phyloP scores from a whole-genome alignment of 2,329 filamentous ascomycete genomes.

The Nannizziopsis barbatae region DNA sequence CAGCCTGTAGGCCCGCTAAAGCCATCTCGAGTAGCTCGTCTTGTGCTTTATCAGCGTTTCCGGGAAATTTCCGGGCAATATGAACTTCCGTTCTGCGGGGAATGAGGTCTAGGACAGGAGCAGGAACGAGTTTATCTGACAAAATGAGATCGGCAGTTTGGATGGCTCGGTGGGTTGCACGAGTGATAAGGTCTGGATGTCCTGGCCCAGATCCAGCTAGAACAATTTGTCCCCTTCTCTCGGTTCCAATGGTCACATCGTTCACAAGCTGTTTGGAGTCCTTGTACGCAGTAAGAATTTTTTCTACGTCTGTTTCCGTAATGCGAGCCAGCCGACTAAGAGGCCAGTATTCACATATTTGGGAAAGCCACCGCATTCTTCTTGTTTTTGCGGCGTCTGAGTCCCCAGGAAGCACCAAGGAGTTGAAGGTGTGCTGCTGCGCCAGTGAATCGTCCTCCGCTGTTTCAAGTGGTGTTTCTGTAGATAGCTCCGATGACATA shows the following conservation, averaged over 20 bases:
- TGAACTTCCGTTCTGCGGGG: slow-evolving; percentile 79
- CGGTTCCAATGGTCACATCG: slow-evolving; percentile 5
- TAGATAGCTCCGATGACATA: slow-evolving; percentile 39
- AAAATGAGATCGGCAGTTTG: slow-evolving; percentile 39
- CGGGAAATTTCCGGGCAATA: slow-evolving; percentile 94
- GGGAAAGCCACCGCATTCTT: slow-evolving; percentile 82
- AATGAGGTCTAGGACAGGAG: slow-evolving; percentile 75
- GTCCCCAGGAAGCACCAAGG: slow-evolving; percentile 59
- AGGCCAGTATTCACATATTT: slow-evolving; percentile 99
- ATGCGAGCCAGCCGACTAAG: slow-evolving; percentile 69
- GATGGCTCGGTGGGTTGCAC: slow-evolving; percentile 41
- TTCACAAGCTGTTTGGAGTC: slow-evolving; percentile 17
- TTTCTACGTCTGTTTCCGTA: slow-evolving; percentile 65
- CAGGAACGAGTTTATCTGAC: slow-evolving; percentile 51
- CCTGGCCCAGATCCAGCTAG: slow-evolving; percentile 88
- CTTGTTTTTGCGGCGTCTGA: slow-evolving; percentile 62
- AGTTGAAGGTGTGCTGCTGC: slow-evolving; percentile 76
- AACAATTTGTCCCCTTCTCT: slow-evolving; percentile 57
- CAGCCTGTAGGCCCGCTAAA: slow-evolving; percentile 54
- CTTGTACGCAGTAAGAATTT: slow-evolving; percentile 61
- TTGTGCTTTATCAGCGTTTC: slow-evolving; percentile 88
- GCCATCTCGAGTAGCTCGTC: slow-evolving; percentile 75
- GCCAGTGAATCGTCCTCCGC: slow-evolving; percentile 39
- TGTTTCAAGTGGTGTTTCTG: slow-evolving; percentile 34
- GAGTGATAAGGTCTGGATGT: slow-evolving; percentile 81